phyloP scores from a whole-genome alignment of 371 early-diverging fungal genomes.

The Zopfochytrium polystomum region DNA sequence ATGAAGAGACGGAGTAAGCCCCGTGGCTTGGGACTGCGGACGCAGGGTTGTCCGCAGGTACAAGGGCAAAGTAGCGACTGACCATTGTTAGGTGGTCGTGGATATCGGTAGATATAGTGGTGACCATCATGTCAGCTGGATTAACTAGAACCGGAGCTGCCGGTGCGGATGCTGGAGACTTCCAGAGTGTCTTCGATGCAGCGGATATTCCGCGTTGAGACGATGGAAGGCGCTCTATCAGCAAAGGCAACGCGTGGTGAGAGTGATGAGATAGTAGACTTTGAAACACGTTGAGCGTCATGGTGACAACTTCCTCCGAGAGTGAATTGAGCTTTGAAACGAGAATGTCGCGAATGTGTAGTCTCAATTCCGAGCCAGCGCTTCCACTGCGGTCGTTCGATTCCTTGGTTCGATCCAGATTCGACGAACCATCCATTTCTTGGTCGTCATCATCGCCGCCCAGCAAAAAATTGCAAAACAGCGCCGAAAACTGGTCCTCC shows the following conservation, averaged over 20 bases:
- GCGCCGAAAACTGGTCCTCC: conserved; percentile 69
- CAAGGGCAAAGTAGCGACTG: conserved; percentile 67
- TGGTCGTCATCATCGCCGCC: conserved; percentile 17
- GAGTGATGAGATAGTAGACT: conserved; percentile 71
- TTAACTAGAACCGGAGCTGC: background rate
- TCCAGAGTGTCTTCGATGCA: background rate
- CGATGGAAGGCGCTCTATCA: conserved; percentile 51
- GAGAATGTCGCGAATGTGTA: conserved; percentile 45
- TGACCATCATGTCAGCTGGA: background rate
- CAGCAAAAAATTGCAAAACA: conserved; percentile 74
- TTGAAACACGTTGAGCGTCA: conserved; percentile 76
- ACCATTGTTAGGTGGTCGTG: conserved; percentile 67
- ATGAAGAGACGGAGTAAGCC: background rate
- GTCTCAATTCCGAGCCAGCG: conserved; percentile 15
- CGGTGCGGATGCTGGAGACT: background rate
- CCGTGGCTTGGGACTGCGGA: background rate
- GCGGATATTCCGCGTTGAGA: conserved; percentile 4
- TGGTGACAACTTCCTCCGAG: conserved; percentile 64
- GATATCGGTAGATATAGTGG: conserved; percentile 32
- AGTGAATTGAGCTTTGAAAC: conserved; percentile 49
- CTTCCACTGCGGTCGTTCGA: background rate
- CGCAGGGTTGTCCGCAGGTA: conserved; percentile 45
- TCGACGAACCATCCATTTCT: conserved; percentile 20
- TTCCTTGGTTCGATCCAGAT: background rate
- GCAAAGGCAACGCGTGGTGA: conserved; percentile 64